Evolutionary conservation across 2,329 filamentous ascomycete genomes (phyloP), one percentile per base, ranked within the genome.

Genomic region (Cladosporium cucumerinum): DNA sequence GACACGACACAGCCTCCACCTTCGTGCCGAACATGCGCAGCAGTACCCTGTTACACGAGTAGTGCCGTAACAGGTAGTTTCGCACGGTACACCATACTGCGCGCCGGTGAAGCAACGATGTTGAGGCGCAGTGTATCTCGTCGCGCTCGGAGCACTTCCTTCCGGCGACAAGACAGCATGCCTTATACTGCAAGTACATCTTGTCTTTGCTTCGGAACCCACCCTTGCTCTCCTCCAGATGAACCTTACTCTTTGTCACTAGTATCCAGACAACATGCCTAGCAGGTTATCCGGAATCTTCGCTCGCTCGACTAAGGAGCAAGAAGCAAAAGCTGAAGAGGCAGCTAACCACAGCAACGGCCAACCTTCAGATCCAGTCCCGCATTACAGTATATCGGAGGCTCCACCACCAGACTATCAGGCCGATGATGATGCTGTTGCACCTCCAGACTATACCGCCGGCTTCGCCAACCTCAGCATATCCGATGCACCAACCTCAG

Each of bases 401-500:
- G 62, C 61, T 7, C 66, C 67, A 21, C 69, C 69, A 7, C 63
- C 57, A 36, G 57, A 61, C 48, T 68, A 69, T 7, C 69, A 69
- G 39, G 23, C 25, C 25, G 69, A 73, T 34, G 67, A 60, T 8
- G 69, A 73, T 11, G 34, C 30, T 23, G 23, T 71, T 16, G 46
- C 66, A 8, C 70, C 70, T 30, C 70, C 74, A 26, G 69, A 74
- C 48, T 62, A 74, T 18, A 72, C 72, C 0, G 70, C 70, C 23
- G 72, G 73, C 28, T 74, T 75, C 62, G 67, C 58, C 46, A 72
- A 72, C 43, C 66, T 76, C 21, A 46, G 71, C 0, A 68, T 85
- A 18, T 69, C 74, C 8, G 61, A 71, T 0, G 60, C 69, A 18
- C 61, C 64, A 57, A 48, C 61, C n/a, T 67, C 72, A 59, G 66